A percentile compares a stretch with the other conserved stretches of the same genome.
Evolutionary conservation across 2,329 filamentous ascomycete species (phyloP).

Genomic region (Scedosporium dehoogii): DNA sequence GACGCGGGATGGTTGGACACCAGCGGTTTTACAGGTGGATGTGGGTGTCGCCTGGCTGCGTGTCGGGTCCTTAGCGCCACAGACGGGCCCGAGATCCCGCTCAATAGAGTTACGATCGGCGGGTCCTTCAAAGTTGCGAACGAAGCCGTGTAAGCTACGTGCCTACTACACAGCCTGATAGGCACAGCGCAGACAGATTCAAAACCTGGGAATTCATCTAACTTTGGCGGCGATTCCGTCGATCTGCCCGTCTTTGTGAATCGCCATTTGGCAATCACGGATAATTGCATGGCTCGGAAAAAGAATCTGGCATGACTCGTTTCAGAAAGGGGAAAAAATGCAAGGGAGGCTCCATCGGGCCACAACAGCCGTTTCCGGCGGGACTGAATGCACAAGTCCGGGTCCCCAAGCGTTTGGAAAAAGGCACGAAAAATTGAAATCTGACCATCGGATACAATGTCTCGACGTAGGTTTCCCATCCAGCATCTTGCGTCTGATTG

Average conservation of each 20-base stretch:
- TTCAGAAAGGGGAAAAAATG: background rate
- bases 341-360: background rate
- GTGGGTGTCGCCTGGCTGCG: background rate
- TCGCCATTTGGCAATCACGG: background rate
- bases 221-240: background rate
- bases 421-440: background rate
- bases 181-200: background rate
- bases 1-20: background rate
- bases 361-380: conserved; percentile 1
- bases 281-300: background rate
- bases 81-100: background rate
- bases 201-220: background rate
- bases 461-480: background rate
- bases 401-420: background rate
- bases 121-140: background rate
- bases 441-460: background rate
- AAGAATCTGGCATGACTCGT: background rate
- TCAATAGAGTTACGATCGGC: conserved; percentile 1
- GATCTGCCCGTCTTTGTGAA: background rate
- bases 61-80: background rate
- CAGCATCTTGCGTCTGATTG: background rate
- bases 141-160: no score
- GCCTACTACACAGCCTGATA: background rate
- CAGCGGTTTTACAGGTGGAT: background rate
- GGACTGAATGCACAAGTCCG: background rate